Base-by-base conservation (phyloP, 2,329 filamentous ascomycete genomes). In the Ilyonectria robusta region DNA sequence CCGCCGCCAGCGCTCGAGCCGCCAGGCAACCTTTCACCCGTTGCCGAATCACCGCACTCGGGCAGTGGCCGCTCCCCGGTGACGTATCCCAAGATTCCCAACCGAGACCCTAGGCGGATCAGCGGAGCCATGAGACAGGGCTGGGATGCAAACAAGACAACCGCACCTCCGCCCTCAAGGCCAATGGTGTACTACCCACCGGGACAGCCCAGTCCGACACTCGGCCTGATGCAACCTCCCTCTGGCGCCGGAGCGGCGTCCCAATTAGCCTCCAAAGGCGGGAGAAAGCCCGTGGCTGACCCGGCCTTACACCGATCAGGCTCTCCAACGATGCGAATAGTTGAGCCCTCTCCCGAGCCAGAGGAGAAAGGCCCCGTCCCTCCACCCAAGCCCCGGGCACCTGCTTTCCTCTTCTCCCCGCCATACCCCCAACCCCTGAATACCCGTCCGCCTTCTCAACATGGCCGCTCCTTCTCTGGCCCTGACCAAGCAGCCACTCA, bases 21-120 rank as follows among this genome's bases (percentile, higher is more conserved):
- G 26, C 77, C 66, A 59, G 75, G 67, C 62, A 81, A 79, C 50
- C 79, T 88, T 5, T 86, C 86, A 0, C 86, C 86, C 1, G 85
- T 88, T 6, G 78, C 78, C 13, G 86, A 88, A 71, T 86, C 84
- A 0, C 85, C 84, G 3, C 75, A 76, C 15, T 77, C 79, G 8
- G 70, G 59, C 47, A 71, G 72, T 37, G 74, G 78, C 23, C 76
- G 76, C 17, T 78, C 81, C 37, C 78, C 79, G 15, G 78, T 74
- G 11, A 66, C 71, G 4, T 76, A 80, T 19, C 80, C 80, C 13
- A 74, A 65, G 54, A 81, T 80, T 35, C 74, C 74, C 2, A 68
- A 62, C 26, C 63, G 72, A 21, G 74, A 76, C 37, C 74, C 72
- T 21, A 65, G 68, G 35, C 68, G 70, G 31, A 60, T 73, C 33